phyloP scores from a whole-genome alignment of 2,329 filamentous ascomycete genomes.

The Diaporthe destruens region DNA sequence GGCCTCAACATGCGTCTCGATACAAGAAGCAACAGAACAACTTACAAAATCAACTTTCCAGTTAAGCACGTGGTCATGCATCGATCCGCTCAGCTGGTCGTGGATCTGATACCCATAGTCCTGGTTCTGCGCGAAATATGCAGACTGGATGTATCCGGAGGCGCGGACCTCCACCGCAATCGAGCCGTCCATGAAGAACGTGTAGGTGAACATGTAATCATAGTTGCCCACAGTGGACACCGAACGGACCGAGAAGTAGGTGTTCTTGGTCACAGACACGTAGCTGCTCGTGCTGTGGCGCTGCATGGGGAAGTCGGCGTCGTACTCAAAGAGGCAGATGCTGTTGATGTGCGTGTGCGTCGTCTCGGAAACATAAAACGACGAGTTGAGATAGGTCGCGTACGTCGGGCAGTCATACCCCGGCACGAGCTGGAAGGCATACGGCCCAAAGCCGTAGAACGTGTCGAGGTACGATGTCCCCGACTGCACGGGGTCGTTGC shows the following conservation, averaged over 20 bases:
- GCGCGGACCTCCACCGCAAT: constrained; percentile 65
- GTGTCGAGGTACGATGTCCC: constrained; percentile 61
- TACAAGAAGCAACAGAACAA: background rate
- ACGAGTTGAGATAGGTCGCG: constrained; percentile 62
- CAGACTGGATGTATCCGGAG: constrained; percentile 66
- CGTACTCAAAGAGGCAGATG: constrained; percentile 69
- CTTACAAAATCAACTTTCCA: constrained; percentile 64
- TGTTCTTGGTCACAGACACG: constrained; percentile 61
- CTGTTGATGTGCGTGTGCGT: constrained; percentile 60
- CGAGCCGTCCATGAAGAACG: constrained; percentile 64
- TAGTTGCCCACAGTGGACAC: constrained; percentile 68
- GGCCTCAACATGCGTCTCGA: no score
- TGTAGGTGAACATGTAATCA: constrained; percentile 64
- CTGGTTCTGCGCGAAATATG: constrained; percentile 59
- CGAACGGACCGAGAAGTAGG: constrained; percentile 59
- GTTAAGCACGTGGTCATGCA: constrained; percentile 69
- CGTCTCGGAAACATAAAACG: constrained; percentile 58
- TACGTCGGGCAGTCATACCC: constrained; percentile 66
- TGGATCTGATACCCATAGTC: constrained; percentile 65
- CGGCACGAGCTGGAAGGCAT: constrained; percentile 58
- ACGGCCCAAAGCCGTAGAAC: constrained; percentile 62
- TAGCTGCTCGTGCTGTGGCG: constrained; percentile 59
- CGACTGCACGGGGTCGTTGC: constrained; percentile 60
- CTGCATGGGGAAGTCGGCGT: constrained; percentile 62
- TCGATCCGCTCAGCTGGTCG: constrained; percentile 60